These are phyloP conservation scores for Fomitopsis pinicola DNA, from an alignment of 1,284 basidiomycete genomes.

Conservation along the genomic window DNA sequence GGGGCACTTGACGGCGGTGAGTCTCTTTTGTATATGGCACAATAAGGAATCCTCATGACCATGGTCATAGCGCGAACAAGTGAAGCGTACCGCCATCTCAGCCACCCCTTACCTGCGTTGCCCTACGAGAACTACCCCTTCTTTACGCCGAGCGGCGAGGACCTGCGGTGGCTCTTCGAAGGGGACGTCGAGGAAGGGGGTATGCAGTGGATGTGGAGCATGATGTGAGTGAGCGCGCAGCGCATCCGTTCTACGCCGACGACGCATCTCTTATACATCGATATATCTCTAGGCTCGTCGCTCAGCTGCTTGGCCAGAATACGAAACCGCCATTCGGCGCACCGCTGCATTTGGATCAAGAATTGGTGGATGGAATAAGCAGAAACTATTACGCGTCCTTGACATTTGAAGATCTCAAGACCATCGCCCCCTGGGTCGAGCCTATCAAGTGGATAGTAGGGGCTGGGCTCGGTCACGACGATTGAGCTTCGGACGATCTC, in stretches of 20 bases:
- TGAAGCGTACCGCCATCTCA: constrained; percentile 34
- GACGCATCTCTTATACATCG: constrained; percentile 1
- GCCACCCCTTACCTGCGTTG: constrained; percentile 50
- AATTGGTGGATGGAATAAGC: constrained; percentile 43
- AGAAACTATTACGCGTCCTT: constrained; percentile 64
- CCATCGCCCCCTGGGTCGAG: constrained; percentile 75
- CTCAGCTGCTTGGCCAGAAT: constrained; percentile 51
- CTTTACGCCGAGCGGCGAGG: constrained; percentile 62
- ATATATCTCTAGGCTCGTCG: constrained; percentile 47
- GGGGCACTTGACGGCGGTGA: not conserved
- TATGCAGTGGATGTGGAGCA: constrained; percentile 66
- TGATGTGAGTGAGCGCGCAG: constrained; percentile 58
- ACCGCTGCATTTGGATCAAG: constrained; percentile 41
- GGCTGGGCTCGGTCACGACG: constrained; percentile 53
- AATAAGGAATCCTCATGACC: not conserved
- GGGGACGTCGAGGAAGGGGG: constrained; percentile 55
- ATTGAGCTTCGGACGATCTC: not conserved
- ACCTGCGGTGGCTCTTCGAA: constrained; percentile 57
- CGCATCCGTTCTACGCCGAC: not conserved
- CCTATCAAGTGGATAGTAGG: constrained; percentile 64
- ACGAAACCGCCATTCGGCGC: constrained; percentile 34
- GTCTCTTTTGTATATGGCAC: not conserved
- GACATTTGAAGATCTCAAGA: constrained; percentile 60
- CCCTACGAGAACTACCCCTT: constrained; percentile 64
- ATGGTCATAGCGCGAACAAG: constrained; percentile 15